Percentiles rank a stretch among this genome's conserved stretches.
Evolutionary conservation across 2,329 filamentous ascomycete genomes (phyloP).

Genomic region (Onygenales sp.): DNA sequence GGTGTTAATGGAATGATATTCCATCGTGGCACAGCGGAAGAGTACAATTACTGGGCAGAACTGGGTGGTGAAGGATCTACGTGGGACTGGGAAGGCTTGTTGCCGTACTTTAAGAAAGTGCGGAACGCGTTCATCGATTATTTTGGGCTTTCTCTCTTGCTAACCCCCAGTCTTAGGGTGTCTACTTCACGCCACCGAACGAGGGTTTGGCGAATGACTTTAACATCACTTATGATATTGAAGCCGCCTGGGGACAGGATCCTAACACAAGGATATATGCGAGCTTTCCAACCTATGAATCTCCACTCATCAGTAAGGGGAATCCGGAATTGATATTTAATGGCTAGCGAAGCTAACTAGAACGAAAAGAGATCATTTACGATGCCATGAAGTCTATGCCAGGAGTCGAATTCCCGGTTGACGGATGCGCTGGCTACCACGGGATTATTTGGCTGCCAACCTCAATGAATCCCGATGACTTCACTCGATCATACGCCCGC

Average conservation of each 20-base stretch:
- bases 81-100: conserved; percentile 1
- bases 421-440: background rate
- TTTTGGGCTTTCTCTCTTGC: background rate
- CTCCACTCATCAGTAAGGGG: background rate
- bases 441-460: conserved; percentile 1
- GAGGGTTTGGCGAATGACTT: background rate
- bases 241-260: background rate
- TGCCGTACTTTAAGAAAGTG: background rate
- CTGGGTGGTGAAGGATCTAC: conserved; percentile 18
- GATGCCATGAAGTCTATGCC: background rate
- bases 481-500: background rate
- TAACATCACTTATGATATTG: background rate
- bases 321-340: background rate
- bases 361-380: background rate
- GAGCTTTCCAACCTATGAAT: background rate
- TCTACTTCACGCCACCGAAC: background rate
- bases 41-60: conserved; percentile 27
- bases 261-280: background rate
- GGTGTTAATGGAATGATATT: conserved; percentile 24
- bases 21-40: conserved; percentile 19
- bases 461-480: background rate
- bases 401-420: background rate
- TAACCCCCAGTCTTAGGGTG: background rate
- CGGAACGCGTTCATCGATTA: background rate
- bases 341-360: background rate